Evolutionary conservation across 2,329 filamentous ascomycete genomes (phyloP).

Genomic region (Diaporthe australafricana): DNA sequence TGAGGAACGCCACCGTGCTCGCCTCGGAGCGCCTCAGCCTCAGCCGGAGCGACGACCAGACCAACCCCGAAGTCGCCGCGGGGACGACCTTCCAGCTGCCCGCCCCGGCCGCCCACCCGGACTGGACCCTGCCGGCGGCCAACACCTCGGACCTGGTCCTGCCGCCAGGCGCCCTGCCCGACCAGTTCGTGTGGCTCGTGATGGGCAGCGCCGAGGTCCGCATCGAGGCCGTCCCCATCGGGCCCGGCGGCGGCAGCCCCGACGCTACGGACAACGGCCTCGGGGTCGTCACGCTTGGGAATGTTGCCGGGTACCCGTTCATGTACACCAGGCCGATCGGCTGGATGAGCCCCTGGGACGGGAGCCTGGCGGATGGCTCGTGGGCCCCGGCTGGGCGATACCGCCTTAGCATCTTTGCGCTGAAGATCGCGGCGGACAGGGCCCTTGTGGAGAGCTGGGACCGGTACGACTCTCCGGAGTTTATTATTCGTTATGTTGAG

Average conservation of each 20-base stretch:
- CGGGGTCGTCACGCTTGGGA: slow-evolving; percentile 35
- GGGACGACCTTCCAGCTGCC: slow-evolving; percentile 21
- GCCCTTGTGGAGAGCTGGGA: slow-evolving; percentile 15
- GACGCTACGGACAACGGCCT: background rate
- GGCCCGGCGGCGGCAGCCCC: background rate
- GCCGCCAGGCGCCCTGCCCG: background rate
- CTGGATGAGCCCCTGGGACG: slow-evolving; percentile 39
- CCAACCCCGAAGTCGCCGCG: background rate
- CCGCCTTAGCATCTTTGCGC: slow-evolving; percentile 40
- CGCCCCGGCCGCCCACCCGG: slow-evolving; percentile 21
- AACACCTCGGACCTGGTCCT: slow-evolving; percentile 20
- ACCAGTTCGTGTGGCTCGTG: slow-evolving; percentile 13
- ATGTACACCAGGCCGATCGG: slow-evolving; percentile 31
- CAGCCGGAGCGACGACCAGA: slow-evolving; percentile 13
- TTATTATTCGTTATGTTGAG: background rate
- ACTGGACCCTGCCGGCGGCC: slow-evolving; percentile 1
- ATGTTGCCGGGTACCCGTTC: slow-evolving; percentile 39
- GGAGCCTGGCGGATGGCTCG: slow-evolving; percentile 41
- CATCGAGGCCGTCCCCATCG: slow-evolving; percentile 14
- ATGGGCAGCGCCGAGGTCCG: slow-evolving; percentile 17
- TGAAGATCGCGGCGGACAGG: slow-evolving; percentile 44
- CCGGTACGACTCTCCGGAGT: slow-evolving; percentile 18
- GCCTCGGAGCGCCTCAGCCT: slow-evolving; percentile 12
- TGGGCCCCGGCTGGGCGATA: slow-evolving; percentile 43
- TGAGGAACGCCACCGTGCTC: slow-evolving; percentile 41